Conservation (phyloP, 805 yeast genomes). For the Komagataella pastoris region DNA sequence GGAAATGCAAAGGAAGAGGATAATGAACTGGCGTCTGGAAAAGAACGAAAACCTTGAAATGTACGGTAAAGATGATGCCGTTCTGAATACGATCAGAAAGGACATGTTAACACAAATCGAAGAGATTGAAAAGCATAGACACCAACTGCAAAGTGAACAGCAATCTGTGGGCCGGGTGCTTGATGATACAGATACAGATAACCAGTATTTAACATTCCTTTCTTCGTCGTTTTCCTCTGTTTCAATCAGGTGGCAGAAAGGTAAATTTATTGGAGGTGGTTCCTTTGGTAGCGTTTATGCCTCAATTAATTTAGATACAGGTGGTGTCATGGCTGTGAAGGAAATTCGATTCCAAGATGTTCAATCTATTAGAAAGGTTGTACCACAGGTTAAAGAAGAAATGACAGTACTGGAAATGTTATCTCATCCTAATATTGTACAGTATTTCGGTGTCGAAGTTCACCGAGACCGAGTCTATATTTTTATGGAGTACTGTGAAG, state of each 20-base stretch:
- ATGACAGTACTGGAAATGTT: slow-evolving; percentile 93
- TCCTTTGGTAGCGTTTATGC: slow-evolving; percentile 91
- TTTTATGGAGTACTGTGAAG: slow-evolving; percentile 96
- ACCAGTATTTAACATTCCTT: slow-evolving; percentile 72
- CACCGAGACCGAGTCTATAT: slow-evolving; percentile 91
- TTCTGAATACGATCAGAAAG: slow-evolving; percentile 43
- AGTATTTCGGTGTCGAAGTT: slow-evolving; percentile 93
- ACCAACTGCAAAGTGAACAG: slow-evolving; percentile 25
- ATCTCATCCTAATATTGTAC: slow-evolving; percentile 93
- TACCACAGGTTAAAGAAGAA: slow-evolving; percentile 86
- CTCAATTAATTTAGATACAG: slow-evolving; percentile 86
- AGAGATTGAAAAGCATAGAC: slow-evolving; percentile 46
- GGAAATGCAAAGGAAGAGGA: slow-evolving; percentile 44
- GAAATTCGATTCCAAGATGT: slow-evolving; percentile 86
- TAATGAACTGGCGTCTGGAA: slow-evolving; percentile 34
- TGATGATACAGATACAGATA: slow-evolving; percentile 78
- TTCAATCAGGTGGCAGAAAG: slow-evolving; percentile 95
- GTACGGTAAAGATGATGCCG: slow-evolving; percentile 41
- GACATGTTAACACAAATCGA: slow-evolving; percentile 55
- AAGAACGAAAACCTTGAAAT: slow-evolving; percentile 41
- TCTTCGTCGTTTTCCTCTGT: slow-evolving; percentile 85
- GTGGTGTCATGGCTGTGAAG: slow-evolving; percentile 94
- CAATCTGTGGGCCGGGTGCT: slow-evolving; percentile 73
- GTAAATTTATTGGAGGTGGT: slow-evolving; percentile 87
- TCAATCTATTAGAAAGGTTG: slow-evolving; percentile 70